phyloP scores from a whole-genome alignment of 495 filamentous ascomycete genomes.

The Neurospora terricola region DNA sequence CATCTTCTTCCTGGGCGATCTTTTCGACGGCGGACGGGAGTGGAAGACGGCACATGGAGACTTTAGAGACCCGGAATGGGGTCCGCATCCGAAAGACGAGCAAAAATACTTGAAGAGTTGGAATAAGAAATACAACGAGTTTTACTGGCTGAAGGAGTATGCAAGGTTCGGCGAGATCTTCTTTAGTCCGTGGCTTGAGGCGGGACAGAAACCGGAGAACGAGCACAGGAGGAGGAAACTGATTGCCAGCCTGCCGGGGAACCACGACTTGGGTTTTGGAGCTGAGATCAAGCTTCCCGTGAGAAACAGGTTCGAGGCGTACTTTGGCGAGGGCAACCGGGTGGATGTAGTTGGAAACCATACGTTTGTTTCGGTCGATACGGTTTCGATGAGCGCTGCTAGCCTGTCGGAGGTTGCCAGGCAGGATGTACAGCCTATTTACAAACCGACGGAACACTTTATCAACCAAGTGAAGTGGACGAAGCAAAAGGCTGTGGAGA shows the following conservation, averaged over 20 bases:
- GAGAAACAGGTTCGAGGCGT: constrained; percentile 71
- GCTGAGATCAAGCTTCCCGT: constrained; percentile 69
- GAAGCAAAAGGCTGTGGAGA: constrained; percentile 44
- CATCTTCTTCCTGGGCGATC: constrained; percentile 82
- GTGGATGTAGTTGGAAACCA: constrained; percentile 91
- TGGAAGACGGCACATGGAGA: constrained; percentile 61
- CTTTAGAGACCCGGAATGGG: constrained; percentile 52
- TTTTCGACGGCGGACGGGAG: constrained; percentile 94
- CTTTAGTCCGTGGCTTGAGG: constrained; percentile 47
- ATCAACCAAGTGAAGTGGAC: constrained; percentile 47
- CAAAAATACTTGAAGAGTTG: constrained; percentile 51
- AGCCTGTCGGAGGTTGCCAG: constrained; percentile 29
- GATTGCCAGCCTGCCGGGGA: constrained; percentile 78
- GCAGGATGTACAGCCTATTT: constrained; percentile 49
- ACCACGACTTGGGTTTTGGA: constrained; percentile 95
- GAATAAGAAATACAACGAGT: constrained; percentile 58
- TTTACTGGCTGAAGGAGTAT: constrained; percentile 79
- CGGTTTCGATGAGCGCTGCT: constrained; percentile 72
- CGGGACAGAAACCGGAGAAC: constrained; percentile 24
- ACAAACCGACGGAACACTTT: constrained; percentile 67
- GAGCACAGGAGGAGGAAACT: constrained; percentile 49
- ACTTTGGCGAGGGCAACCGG: constrained; percentile 81
- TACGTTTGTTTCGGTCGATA: constrained; percentile 86
- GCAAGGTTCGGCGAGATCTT: constrained; percentile 72
- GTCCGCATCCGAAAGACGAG: constrained; percentile 37